A percentile compares a stretch with the other conserved stretches of the same genome.
These are phyloP conservation scores for Alectoria sarmentosa DNA, from an alignment of 495 filamentous ascomycete genomes.

Conservation along the genomic window DNA sequence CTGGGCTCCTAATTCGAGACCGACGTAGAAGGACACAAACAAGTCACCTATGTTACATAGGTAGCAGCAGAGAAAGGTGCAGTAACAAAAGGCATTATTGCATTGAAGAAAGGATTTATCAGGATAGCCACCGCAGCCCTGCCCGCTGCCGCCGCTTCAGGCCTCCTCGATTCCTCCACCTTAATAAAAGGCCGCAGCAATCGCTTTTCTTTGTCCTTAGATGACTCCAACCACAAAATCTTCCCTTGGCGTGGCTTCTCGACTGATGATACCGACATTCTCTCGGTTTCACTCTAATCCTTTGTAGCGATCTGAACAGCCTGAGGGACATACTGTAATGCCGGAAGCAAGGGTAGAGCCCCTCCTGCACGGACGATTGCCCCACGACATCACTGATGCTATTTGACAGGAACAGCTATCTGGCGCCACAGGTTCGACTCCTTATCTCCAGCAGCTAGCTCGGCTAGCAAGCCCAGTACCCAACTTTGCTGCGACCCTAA, in stretches of 20 bases:
- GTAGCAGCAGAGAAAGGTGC: neutral
- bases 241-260: neutral
- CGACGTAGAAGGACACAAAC: neutral
- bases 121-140: neutral
- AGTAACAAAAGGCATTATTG: neutral
- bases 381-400: slow-evolving; percentile 7
- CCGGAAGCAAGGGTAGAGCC: slow-evolving; percentile 15
- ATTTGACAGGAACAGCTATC: slow-evolving; percentile 32
- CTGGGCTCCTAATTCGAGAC: neutral
- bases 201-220: neutral
- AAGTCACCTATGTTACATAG: neutral
- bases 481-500: slow-evolving; percentile 40
- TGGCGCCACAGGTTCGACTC: slow-evolving; percentile 27
- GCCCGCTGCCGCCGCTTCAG: slow-evolving; percentile 4
- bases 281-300: neutral
- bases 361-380: neutral
- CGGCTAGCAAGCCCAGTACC: slow-evolving; percentile 41
- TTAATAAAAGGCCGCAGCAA: neutral
- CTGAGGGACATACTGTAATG: slow-evolving; percentile 12
- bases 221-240: neutral
- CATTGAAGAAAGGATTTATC: neutral
- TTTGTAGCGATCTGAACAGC: neutral
- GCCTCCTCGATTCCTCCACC: neutral
- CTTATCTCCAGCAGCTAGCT: slow-evolving; percentile 30
- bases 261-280: neutral